Conservation (phyloP, 1,139 yeast species). For the Yamadazyma sp. region DNA sequence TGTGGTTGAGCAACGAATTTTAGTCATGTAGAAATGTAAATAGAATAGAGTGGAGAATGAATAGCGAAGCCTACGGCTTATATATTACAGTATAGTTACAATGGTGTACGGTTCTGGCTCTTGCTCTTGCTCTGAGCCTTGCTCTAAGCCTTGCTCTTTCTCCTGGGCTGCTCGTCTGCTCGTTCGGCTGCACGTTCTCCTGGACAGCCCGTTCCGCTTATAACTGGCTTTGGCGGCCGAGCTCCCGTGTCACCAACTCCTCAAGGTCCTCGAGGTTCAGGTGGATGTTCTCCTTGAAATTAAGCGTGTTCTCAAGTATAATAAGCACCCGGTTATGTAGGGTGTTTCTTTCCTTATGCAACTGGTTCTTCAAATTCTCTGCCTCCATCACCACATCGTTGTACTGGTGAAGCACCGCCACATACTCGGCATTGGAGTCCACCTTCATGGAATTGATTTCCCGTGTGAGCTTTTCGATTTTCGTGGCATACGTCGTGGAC, state of each 20-base stretch:
- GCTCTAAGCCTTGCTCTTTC: too few relatives aligned
- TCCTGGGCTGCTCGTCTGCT: too few relatives aligned
- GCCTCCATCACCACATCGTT: slow-evolving; percentile 56
- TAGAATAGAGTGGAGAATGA: too few relatives aligned
- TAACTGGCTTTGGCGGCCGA: too few relatives aligned
- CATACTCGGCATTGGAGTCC: slow-evolving; percentile 52
- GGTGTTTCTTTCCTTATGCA: slow-evolving; percentile 47
- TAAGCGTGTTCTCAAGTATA: slow-evolving; percentile 58
- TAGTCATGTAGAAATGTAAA: too few relatives aligned
- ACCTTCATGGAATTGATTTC: slow-evolving; percentile 57
- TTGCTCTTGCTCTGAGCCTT: too few relatives aligned
- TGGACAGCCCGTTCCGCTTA: too few relatives aligned
- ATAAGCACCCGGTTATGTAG: slow-evolving; percentile 55
- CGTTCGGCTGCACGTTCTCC: too few relatives aligned
- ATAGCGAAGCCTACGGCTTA: too few relatives aligned
- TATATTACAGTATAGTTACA: too few relatives aligned
- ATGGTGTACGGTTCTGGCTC: too few relatives aligned
- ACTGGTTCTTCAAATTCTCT: slow-evolving; percentile 50
- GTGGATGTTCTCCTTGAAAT: slow-evolving; percentile 66
- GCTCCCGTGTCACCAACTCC: slow-evolving; percentile 13
- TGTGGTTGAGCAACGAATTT: slow-evolving; percentile 64
- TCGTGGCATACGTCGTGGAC: slow-evolving; percentile 55
- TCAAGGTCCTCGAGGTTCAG: slow-evolving; percentile 50
- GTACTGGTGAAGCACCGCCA: slow-evolving; percentile 25
- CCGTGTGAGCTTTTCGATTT: slow-evolving; percentile 64